Evolutionary conservation across 352 stramenopile genomes (phyloP).

Genomic region (Pythium rhizo-oryzae): DNA sequence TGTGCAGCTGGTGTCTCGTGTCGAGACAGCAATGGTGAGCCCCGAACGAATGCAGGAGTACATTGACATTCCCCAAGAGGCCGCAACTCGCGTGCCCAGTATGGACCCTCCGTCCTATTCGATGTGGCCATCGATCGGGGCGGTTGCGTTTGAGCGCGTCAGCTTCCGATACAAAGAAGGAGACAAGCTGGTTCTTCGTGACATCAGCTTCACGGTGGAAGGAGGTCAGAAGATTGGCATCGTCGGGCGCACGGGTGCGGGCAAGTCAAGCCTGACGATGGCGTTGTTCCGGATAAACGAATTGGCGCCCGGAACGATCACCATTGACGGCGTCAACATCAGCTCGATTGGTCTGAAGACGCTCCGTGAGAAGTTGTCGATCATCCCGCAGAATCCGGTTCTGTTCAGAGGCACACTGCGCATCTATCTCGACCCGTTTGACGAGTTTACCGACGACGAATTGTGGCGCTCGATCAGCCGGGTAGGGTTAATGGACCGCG

Average conservation of each 20-base stretch:
- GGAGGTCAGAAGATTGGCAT: constrained; percentile 70
- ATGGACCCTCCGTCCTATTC: constrained; percentile 35
- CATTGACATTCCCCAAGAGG: constrained; percentile 30
- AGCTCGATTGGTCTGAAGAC: constrained; percentile 28
- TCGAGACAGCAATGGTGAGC: constrained; percentile 59
- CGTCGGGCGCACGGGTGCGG: constrained; percentile 86
- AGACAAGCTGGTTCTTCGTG: constrained; percentile 39
- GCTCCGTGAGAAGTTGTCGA: constrained; percentile 34
- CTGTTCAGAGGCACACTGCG: constrained; percentile 89
- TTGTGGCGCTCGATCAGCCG: constrained; percentile 66
- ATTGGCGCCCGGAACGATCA: constrained; percentile 63
- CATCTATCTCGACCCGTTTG: constrained; percentile 87
- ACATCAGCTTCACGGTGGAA: constrained; percentile 50
- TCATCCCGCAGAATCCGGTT: constrained; percentile 80
- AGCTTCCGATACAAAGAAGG: constrained; percentile 70
- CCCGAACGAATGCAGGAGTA: constrained; percentile 59
- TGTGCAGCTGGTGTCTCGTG: constrained; percentile 41
- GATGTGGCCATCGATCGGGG: constrained; percentile 64
- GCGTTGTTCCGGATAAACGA: constrained; percentile 95
- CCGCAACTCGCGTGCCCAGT: not conserved
- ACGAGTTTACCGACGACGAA: constrained; percentile 63
- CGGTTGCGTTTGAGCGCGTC: constrained; percentile 78
- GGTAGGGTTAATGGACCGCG: constrained; percentile 53
- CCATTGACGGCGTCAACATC: constrained; percentile 45
- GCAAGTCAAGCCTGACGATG: constrained; percentile 87